Conservation (phyloP, 1,284 basidiomycete genomes). For the Anthracocystis panici-leucophaei region DNA sequence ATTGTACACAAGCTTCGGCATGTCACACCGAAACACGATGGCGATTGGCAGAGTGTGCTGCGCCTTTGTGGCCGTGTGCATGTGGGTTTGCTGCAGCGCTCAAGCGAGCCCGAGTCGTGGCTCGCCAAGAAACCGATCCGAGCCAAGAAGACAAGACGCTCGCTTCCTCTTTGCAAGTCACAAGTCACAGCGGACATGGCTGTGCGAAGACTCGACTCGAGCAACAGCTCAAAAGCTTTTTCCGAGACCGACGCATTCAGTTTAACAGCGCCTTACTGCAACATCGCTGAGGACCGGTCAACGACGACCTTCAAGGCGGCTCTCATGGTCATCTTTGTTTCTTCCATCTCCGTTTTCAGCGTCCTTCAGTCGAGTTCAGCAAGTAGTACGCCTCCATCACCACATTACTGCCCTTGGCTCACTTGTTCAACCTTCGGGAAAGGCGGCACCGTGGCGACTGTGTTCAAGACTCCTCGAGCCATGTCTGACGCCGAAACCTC, state of each 20-base stretch:
- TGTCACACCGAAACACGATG: neutral
- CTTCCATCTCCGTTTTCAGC: neutral
- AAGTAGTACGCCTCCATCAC: too few species aligned
- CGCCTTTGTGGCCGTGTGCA: slow-evolving; percentile 6
- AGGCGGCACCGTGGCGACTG: neutral
- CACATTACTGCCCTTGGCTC: too few species aligned
- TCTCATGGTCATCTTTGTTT: neutral
- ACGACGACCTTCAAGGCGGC: neutral
- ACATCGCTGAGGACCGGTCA: neutral
- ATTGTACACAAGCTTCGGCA: slow-evolving; percentile 21
- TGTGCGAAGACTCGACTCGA: neutral
- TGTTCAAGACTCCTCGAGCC: neutral
- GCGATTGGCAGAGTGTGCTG: too few species aligned
- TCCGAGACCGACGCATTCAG: neutral
- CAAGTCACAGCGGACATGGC: neutral
- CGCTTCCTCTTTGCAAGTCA: too few species aligned
- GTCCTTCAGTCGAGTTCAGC: too few species aligned
- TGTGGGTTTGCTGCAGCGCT: neutral
- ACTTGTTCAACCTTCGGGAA: too few species aligned
- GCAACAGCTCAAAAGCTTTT: neutral
- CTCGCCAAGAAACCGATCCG: slow-evolving; percentile 4
- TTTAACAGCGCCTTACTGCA: slow-evolving; percentile 6
- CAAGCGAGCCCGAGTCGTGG: neutral
- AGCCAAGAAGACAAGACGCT: slow-evolving; percentile 3
- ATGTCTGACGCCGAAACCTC: slow-evolving; percentile 38